Base-by-base conservation (phyloP, 2,329 filamentous ascomycete species). In the Alternaria brassicae region DNA sequence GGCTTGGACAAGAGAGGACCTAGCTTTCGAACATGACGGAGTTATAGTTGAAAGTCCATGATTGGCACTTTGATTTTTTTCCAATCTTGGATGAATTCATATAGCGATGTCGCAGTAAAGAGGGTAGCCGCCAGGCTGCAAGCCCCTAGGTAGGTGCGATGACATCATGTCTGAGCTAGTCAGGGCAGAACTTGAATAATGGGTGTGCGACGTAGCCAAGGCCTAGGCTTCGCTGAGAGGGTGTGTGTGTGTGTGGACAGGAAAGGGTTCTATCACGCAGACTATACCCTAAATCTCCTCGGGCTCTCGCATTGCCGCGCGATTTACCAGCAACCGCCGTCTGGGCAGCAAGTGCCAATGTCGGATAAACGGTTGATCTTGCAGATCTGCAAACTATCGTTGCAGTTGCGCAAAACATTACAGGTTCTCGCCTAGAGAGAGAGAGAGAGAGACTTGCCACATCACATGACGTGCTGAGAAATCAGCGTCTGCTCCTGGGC, bases 401-500 rank as follows among this genome's bases (percentile, higher is more conserved):
- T 10, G 13, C 37, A 19, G 10, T 19, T 13, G 9, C 40, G 39
- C 25, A 28, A 28, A 30, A 45, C 27, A 34, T 30, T 36, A 51
- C 23, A 44, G 34, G 25, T 34, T 27, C 15, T 42, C 15, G 34
- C 32, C 25, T 12, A 13, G 23, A 45, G 23, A 34, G n/a, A n/a
- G n/a, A n/a, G n/a, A n/a, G n/a, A n/a, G n/a, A 34, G 41, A 2
- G 13, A 41, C 30, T 48, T 36, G 50, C 37, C 56, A 55, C 51
- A 49, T 19, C 50, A 58, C 56, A 34, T 58, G 42, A 58, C 42
- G 32, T 28, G 56, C 36, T 42, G 51, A 58, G 37, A 28, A 48
- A 47, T 42, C 50, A 48, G 27, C 41, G 41, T 41, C 39, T 47
- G 25, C 25, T 27, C 32, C 27, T 32, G 19, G 17, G 23, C 21